Percentiles rank a stretch among this genome's conserved stretches.
Evolutionary conservation across 192 early-diverging fungal species (phyloP).

Genomic region (Coemansia sp.): DNA sequence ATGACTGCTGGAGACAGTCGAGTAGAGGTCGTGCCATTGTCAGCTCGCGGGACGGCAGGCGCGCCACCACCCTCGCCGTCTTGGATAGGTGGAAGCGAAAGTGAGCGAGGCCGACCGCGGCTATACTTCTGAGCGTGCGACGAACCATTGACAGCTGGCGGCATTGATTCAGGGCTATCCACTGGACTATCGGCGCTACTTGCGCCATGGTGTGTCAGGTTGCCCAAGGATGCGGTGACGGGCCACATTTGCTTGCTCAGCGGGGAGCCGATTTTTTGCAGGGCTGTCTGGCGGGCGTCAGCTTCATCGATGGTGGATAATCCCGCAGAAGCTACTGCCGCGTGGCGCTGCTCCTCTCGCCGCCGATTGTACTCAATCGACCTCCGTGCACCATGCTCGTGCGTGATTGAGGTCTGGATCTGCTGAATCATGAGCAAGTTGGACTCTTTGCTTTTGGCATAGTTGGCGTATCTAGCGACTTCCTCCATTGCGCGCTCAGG

Average conservation of each 20-base stretch:
- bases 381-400: slow-evolving; percentile 47
- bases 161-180: not conserved
- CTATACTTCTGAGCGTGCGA: slow-evolving; percentile 1
- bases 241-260: slow-evolving; percentile 50
- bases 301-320: slow-evolving; percentile 3
- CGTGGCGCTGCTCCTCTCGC: slow-evolving; percentile 26
- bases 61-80: not conserved
- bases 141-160: not conserved
- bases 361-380: slow-evolving; percentile 44
- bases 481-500: slow-evolving; percentile 51
- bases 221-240: slow-evolving; percentile 19
- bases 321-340: not conserved
- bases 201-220: slow-evolving; percentile 5
- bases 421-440: slow-evolving; percentile 53
- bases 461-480: slow-evolving; percentile 39
- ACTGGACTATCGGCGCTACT: not conserved
- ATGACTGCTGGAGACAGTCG: slow-evolving; percentile 30
- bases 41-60: not conserved
- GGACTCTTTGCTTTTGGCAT: slow-evolving; percentile 39
- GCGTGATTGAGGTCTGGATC: slow-evolving; percentile 51
- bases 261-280: slow-evolving; percentile 35
- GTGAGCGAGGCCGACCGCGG: slow-evolving; percentile 24
- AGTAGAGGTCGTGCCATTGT: not conserved
- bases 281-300: not conserved
- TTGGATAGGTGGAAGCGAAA: slow-evolving; percentile 24